Conservation (phyloP, 2,329 filamentous ascomycete species). For the Cercospora janseana region DNA sequence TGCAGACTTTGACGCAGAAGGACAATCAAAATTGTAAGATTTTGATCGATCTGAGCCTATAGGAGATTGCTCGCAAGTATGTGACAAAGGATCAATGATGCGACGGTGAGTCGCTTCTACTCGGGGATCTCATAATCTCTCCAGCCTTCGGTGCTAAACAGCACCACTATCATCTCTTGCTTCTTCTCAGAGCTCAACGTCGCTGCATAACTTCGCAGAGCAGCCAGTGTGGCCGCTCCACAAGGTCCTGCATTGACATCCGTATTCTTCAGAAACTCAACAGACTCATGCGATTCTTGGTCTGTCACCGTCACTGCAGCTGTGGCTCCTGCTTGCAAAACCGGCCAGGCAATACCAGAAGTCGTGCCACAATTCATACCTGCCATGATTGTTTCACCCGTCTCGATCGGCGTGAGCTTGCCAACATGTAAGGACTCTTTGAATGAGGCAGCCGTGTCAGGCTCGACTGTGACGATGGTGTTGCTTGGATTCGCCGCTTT, state of each 20-base stretch:
- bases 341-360: constrained; percentile 63
- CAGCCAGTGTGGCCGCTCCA: constrained; percentile 59
- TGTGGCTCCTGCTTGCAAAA: constrained; percentile 59
- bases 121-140: constrained; percentile 52
- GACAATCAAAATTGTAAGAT: constrained; percentile 18
- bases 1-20: constrained; percentile 1
- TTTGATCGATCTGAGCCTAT: constrained; percentile 11
- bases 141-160: constrained; percentile 65
- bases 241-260: constrained; percentile 60
- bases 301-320: constrained; percentile 61
- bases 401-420: constrained; percentile 51
- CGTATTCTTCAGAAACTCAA: constrained; percentile 51
- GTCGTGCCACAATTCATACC: constrained; percentile 72
- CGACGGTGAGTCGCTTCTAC: neutral
- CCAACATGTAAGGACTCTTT: constrained; percentile 54
- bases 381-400: constrained; percentile 66
- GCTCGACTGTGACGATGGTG: constrained; percentile 66
- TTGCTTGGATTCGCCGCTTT: constrained; percentile 45
- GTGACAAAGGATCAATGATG: too few relatives aligned
- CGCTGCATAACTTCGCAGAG: constrained; percentile 50
- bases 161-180: constrained; percentile 57
- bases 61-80: too few relatives aligned
- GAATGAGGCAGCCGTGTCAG: constrained; percentile 62
- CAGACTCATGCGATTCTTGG: constrained; percentile 59
- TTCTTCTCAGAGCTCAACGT: constrained; percentile 42